Evolutionary conservation across 768 basidiomycete species (phyloP), one percentile per base, ranked within the genome.

Genomic region (Hericium erinaceus): DNA sequence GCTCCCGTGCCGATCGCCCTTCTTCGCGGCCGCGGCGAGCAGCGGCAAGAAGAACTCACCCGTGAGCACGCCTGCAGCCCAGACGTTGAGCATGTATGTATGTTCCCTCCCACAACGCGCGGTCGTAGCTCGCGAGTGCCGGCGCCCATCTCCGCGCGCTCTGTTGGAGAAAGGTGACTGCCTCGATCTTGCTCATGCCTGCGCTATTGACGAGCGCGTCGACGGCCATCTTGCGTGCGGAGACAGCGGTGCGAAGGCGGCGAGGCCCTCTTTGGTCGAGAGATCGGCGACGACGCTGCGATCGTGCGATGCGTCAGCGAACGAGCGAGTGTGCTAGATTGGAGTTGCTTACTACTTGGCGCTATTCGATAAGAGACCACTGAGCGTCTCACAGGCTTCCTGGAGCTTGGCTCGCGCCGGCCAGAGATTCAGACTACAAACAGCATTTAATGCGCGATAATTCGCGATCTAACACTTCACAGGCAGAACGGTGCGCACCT

Each of bases 191-290:
- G 61, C 88, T n/a, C 41, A 44, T 82, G 20, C 84, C 88, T 18
- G 88, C 85, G 69, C 89, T 90, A 67, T 89, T 89, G 62, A 90
- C 74, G 58, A 90, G 79, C 48, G 89, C 73, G 68, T 89, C 83
- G 57, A 89, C 76, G 66, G 80, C 85, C 5, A 85, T 85, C 64
- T 87, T 83, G 10, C 78, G 76, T 39, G 74, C 71, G 66, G 79
- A 79, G 50, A 90, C 69, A 26, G 66, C 69, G 16, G 56, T 82
- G 80, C n/a, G 84, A 44, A 15, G 15, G 41, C 41, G 9, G 41
- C 16, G 41, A 44, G 12, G 52, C 85, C 70, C 16, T 72, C 65
- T 6, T 80, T 70, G 48, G 89, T 72, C 44, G 77, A 80, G 48
- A 80, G 79, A 48, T 80, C 80, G 60, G 76, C 73, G 13, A 84